Evolutionary conservation across 2,329 filamentous ascomycete species (phyloP).

Genomic region (Aspergillus hortae): DNA sequence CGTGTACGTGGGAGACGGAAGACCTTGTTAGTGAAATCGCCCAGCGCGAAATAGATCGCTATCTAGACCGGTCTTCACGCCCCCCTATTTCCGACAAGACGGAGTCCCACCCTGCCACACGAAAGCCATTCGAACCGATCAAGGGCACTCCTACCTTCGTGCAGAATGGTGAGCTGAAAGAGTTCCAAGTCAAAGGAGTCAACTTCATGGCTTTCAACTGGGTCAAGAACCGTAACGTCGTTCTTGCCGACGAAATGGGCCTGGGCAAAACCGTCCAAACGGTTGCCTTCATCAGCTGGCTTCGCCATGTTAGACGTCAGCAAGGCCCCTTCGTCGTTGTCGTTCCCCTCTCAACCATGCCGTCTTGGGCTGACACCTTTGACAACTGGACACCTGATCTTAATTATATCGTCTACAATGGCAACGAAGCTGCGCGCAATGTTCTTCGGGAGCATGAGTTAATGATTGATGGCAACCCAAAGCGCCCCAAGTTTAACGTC

Average conservation of each 20-base stretch:
- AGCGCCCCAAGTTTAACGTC: slow-evolving; percentile 95
- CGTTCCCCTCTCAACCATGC: slow-evolving; percentile 95
- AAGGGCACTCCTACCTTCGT: slow-evolving; percentile 84
- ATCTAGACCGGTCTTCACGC: slow-evolving; percentile 75
- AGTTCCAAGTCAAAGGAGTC: slow-evolving; percentile 89
- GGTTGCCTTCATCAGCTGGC: slow-evolving; percentile 94
- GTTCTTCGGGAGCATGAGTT: slow-evolving; percentile 91
- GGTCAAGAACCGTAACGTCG: slow-evolving; percentile 91
- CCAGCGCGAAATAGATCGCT: slow-evolving; percentile 88
- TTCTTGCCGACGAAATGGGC: slow-evolving; percentile 97
- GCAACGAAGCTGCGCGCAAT: slow-evolving; percentile 77
- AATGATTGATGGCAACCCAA: slow-evolving; percentile 77
- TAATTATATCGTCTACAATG: slow-evolving; percentile 96
- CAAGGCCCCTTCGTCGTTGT: slow-evolving; percentile 95
- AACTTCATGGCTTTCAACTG: slow-evolving; percentile 97
- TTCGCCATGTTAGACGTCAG: slow-evolving; percentile 82
- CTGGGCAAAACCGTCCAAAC: slow-evolving; percentile 98
- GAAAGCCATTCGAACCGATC: slow-evolving; percentile 67
- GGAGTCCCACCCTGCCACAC: slow-evolving; percentile 71
- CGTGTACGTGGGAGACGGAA: slow-evolving; percentile 87
- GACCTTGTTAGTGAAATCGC: slow-evolving; percentile 72
- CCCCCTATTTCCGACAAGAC: slow-evolving; percentile 75
- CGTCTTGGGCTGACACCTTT: slow-evolving; percentile 97
- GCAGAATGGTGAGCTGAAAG: slow-evolving; percentile 75
- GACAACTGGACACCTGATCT: slow-evolving; percentile 93